A percentile compares a stretch with the other conserved stretches of the same genome.
phyloP scores from a whole-genome alignment of 345 rosid genomes.

The Isatis tinctoria region DNA sequence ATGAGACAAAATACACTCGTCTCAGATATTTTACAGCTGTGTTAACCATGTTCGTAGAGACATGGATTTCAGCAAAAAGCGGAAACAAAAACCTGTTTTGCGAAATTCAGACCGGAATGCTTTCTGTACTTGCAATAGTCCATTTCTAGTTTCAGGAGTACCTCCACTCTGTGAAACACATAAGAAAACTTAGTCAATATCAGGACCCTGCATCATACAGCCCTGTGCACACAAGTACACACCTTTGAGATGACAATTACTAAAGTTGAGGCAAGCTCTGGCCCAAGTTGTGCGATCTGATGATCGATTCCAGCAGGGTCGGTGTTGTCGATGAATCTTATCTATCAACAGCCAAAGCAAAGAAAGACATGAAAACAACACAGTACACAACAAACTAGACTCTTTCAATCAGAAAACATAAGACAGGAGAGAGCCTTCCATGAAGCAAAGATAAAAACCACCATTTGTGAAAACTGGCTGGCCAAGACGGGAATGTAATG shows the following conservation, averaged over 20 bases:
- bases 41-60: slow-evolving; percentile 5
- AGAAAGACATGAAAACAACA: slow-evolving; percentile 1
- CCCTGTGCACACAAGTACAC: not conserved
- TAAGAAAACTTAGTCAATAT: not conserved
- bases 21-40: not conserved
- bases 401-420: not conserved
- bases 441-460: not conserved
- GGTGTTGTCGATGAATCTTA: slow-evolving; percentile 93
- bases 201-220: not conserved
- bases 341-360: slow-evolving; percentile 44
- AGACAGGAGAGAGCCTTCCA: not conserved
- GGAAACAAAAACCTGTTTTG: slow-evolving; percentile 91
- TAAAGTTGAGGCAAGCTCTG: slow-evolving; percentile 86
- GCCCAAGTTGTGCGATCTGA: slow-evolving; percentile 95
- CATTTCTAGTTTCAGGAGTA: slow-evolving; percentile 99
- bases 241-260: slow-evolving; percentile 98
- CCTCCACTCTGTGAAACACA: slow-evolving; percentile 77
- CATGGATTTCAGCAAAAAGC: slow-evolving; percentile 28
- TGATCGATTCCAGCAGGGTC: slow-evolving; percentile 98
- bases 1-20: not conserved
- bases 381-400: not conserved
- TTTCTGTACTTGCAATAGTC: slow-evolving; percentile 92
- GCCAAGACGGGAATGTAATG: no score
- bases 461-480: not conserved
- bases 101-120: slow-evolving; percentile 92